These are phyloP conservation scores for Annona squamosa DNA, from an alignment of 164 flowering plant species.

Conservation along the genomic window DNA sequence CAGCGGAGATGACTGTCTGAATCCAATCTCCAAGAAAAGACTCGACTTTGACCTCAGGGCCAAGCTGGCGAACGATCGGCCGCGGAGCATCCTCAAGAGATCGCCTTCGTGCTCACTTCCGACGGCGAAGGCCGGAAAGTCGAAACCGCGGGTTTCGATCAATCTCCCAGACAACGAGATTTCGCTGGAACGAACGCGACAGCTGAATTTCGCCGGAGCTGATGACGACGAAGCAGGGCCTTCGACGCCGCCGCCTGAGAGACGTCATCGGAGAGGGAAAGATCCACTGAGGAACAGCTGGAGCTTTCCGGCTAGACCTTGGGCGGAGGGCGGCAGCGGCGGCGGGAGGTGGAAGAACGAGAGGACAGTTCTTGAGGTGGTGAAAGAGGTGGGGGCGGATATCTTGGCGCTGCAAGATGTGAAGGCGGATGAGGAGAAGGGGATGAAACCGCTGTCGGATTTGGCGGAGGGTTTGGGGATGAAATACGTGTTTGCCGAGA, in stretches of 20 bases:
- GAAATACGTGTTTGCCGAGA: constrained; percentile 91
- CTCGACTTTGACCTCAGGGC: constrained; percentile 17
- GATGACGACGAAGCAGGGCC: constrained; percentile 27
- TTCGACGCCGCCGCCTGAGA: constrained; percentile 4
- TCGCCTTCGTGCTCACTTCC: constrained; percentile 28
- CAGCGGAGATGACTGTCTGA: constrained; percentile 16
- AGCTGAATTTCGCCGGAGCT: constrained; percentile 15
- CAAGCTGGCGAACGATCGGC: constrained; percentile 26
- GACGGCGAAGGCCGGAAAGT: constrained; percentile 20
- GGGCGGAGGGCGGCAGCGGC: constrained; percentile 14
- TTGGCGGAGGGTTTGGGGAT: constrained; percentile 79
- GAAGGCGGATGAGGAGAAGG: constrained; percentile 84
- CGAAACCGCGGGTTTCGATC: constrained; percentile 65
- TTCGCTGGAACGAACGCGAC: constrained; percentile 44
- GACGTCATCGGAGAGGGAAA: constrained; percentile 22
- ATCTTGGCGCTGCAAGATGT: constrained; percentile 84
- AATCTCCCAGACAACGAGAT: constrained; percentile 89
- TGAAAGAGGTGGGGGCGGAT: constrained; percentile 81
- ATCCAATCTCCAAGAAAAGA: constrained; percentile 11
- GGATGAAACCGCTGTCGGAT: constrained; percentile 85
- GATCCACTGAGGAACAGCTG: constrained; percentile 53
- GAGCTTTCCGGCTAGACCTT: constrained; percentile 31
- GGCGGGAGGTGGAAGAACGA: constrained; percentile 28
- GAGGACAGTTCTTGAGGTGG: constrained; percentile 56
- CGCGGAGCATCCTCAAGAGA: constrained; percentile 72